A percentile compares a stretch with the other conserved stretches of the same genome.
Conservation (phyloP, 495 filamentous ascomycete genomes). For the Aeminium ludgeri region DNA sequence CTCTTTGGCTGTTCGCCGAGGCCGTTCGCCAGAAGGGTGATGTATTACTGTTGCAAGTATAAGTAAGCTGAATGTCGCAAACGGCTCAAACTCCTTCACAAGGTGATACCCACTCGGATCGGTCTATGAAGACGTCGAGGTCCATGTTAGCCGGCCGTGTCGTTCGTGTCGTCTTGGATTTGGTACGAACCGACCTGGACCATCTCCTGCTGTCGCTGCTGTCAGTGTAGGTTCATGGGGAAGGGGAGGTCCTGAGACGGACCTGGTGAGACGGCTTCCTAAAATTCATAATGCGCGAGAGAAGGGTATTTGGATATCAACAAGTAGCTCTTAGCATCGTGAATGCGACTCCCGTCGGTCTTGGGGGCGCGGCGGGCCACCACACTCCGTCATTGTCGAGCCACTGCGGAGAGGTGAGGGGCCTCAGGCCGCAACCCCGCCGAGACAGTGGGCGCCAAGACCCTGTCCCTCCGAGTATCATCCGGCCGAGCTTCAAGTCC, state of each 20-base stretch:
- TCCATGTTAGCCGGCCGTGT: slow-evolving; percentile 13
- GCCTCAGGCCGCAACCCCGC: too few relatives aligned
- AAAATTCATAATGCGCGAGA: slow-evolving; percentile 13
- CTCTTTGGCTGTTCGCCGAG: slow-evolving; percentile 21
- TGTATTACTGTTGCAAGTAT: slow-evolving; percentile 37
- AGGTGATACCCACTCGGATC: slow-evolving; percentile 30
- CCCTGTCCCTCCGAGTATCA: too few relatives aligned
- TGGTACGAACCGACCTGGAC: slow-evolving; percentile 86
- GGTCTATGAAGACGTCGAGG: slow-evolving; percentile 24
- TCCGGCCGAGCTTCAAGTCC: too few relatives aligned
- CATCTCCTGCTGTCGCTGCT: slow-evolving; percentile 67
- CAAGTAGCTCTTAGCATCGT: too few relatives aligned
- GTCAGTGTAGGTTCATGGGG: background rate
- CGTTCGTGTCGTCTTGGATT: slow-evolving; percentile 6
- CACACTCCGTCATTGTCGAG: too few relatives aligned
- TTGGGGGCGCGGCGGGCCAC: too few relatives aligned
- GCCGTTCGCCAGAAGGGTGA: slow-evolving; percentile 83
- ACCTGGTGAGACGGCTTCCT: slow-evolving; percentile 66
- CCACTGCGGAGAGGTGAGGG: too few relatives aligned
- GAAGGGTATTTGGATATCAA: background rate
- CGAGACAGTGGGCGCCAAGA: too few relatives aligned
- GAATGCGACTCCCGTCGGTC: too few relatives aligned
- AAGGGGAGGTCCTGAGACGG: slow-evolving; percentile 19
- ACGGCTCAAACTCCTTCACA: too few relatives aligned
- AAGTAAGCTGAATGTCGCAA: slow-evolving; percentile 8